Percentiles rank a stretch among this genome's conserved stretches.
Evolutionary conservation across 2,329 filamentous ascomycete species (phyloP).

Genomic region (Tricladium varicosporioides): DNA sequence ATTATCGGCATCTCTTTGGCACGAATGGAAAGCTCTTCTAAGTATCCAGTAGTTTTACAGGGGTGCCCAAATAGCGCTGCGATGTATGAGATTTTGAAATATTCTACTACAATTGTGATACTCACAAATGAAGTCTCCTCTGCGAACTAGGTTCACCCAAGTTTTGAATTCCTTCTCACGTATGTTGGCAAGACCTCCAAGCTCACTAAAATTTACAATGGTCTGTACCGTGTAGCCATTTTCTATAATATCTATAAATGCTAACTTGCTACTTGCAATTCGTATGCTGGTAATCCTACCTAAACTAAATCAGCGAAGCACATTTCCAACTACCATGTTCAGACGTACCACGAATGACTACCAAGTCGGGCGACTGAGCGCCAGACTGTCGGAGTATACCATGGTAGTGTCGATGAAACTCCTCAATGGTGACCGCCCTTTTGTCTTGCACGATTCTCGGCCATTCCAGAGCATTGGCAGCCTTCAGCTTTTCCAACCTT

Average conservation of each 20-base stretch:
- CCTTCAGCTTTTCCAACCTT: slow-evolving; percentile 52
- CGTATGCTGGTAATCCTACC: slow-evolving; percentile 75
- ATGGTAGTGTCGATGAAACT: slow-evolving; percentile 25
- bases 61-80: slow-evolving; percentile 65
- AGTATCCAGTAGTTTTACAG: slow-evolving; percentile 55
- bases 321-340: slow-evolving; percentile 8
- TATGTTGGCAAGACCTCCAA: slow-evolving; percentile 35
- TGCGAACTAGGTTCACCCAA: slow-evolving; percentile 64
- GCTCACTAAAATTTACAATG: slow-evolving; percentile 65
- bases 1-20: slow-evolving; percentile 67
- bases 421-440: slow-evolving; percentile 34
- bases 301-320: slow-evolving; percentile 35
- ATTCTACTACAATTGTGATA: slow-evolving; percentile 25
- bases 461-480: slow-evolving; percentile 51
- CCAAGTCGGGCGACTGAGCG: neutral
- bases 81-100: slow-evolving; percentile 14
- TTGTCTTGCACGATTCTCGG: slow-evolving; percentile 45
- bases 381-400: too few relatives aligned
- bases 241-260: slow-evolving; percentile 80
- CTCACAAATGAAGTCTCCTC: slow-evolving; percentile 84
- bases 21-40: slow-evolving; percentile 75
- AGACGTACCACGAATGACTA: slow-evolving; percentile 29
- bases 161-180: slow-evolving; percentile 50
- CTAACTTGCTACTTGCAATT: slow-evolving; percentile 70
- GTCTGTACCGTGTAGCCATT: slow-evolving; percentile 72